Evolutionary conservation across 768 basidiomycete genomes (phyloP), one percentile per base, ranked within the genome.

Genomic region (Leccinellum albellum): DNA sequence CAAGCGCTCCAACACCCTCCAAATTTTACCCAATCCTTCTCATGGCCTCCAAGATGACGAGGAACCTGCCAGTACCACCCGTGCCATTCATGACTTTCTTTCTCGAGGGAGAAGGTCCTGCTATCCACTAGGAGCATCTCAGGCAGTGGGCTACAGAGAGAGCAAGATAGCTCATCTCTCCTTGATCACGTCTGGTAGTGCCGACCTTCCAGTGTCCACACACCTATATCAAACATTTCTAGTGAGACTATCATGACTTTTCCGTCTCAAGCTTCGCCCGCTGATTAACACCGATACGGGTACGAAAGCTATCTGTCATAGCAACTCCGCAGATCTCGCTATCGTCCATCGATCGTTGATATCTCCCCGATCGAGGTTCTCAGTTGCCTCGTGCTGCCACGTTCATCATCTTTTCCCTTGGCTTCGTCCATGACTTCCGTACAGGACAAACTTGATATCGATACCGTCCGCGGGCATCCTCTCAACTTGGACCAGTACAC

Each of bases 151-250:
- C 91, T 1, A 73, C 81, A 64, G 79, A 75, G 55, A 86, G 80
- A 73, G 83, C 77, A 50, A 92, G 89, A 89, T 88, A 52, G 14
- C n/a, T n/a, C n/a, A 81, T 71, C 29, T 9, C 6, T 23, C 13
- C 29, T 5, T 6, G n/a, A 28, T 32, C 6, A 23, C 20, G 23
- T 15, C 23, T 42, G 6, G 14, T 50, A 20, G 10, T 48, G 35
- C 52, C 48, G 15, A 47, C 24, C 15, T 45, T 35, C 58, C n/a
- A n/a, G n/a, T 8, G 56, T 63, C n/a, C 51, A 20, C 24, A 12
- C 57, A 93, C 91, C 67, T 97, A 96, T 67, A 95, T 98, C 67
- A 94, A 98, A 65, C 94, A 97, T 65, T 98, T 97, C 73, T 97
- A 95, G 93, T 91, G 74, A 68, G 81, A 65, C 37, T 2, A 4